A percentile compares a stretch with the other conserved stretches of the same genome.
These are phyloP conservation scores for Backusella sp. DNA, from an alignment of 192 early-diverging fungal species.

Conservation along the genomic window DNA sequence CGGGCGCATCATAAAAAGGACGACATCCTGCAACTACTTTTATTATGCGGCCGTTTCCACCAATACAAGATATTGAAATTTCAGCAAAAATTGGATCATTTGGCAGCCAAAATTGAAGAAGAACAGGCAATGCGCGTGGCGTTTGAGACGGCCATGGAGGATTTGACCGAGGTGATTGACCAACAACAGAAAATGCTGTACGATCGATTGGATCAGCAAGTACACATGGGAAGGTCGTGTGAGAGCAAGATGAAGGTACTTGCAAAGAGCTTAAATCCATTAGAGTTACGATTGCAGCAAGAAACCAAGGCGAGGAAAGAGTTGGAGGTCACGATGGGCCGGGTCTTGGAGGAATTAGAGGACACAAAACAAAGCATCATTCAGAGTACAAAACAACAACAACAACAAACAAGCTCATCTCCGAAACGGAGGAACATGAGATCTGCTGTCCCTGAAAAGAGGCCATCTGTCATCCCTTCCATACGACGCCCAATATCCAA, in stretches of 20 bases:
- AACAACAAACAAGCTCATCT: neutral
- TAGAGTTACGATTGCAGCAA: neutral
- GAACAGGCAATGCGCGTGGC: slow-evolving; percentile 18
- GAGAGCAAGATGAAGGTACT: neutral
- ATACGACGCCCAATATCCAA: neutral
- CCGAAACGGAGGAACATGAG: neutral
- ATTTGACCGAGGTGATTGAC: slow-evolving; percentile 13
- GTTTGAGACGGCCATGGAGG: slow-evolving; percentile 24
- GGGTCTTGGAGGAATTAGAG: neutral
- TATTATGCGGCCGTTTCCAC: neutral
- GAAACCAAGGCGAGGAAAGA: neutral
- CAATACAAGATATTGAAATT: neutral
- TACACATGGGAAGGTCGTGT: neutral
- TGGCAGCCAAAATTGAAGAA: neutral
- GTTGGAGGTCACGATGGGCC: neutral
- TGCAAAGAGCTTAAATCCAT: neutral
- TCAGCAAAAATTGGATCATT: neutral
- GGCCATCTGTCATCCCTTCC: neutral
- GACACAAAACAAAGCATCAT: neutral
- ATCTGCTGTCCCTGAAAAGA: neutral
- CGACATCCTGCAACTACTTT: neutral
- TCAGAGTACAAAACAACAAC: neutral
- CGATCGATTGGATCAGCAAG: slow-evolving; percentile 5
- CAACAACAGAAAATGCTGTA: slow-evolving; percentile 26
- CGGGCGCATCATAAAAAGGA: neutral